Base-by-base conservation (phyloP, 1,284 basidiomycete genomes). In the Exobasidium cylindrosporum region DNA sequence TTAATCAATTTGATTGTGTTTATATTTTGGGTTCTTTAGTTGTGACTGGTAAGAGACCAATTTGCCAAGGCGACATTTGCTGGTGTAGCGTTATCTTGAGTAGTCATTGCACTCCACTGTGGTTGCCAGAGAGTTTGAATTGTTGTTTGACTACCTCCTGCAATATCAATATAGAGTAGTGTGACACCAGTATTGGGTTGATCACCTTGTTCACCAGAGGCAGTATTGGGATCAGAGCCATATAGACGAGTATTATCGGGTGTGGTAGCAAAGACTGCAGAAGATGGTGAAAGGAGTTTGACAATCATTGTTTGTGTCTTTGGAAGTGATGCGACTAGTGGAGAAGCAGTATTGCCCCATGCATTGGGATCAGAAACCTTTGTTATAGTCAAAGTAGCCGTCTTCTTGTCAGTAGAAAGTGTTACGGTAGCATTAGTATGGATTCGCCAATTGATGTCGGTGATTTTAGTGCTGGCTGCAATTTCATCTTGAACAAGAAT, bases 341-440 rank as follows among this genome's bases (percentile, higher is more conserved):
- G 75, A 40, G 7, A 7, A 40, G 35, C 7, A 81, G 28, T 64
- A 61, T 32, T 66, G 13, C 61, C 61, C 21, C 30, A 62, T 46
- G 89, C 82, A 63, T 85, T 84, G 67, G 86, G 83, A 57, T 82
- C 81, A 14, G 77, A 67, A 46, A 84, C 67, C 10, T 84, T 86
- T 74, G 85, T 82, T 61, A 90, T 84, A 17, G 79, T 81, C 64
- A 94, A 82, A 1, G 87, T 88, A 1, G 87, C 88, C 1, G 87
- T 88, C 40, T 77, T 66, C 56, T 71, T 71, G 57, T 80, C 76
- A 3, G 65, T 7, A 26, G 77, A 77, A 50, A 79, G 55, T 0
- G 73, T 56, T 54, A 82, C 73, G 4, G 87, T 87, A 43, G 87
- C 89, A 76, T 95, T 98, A 65, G 96, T 97, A 81, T 99, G 94